Evolutionary conservation across 345 rosid species (phyloP).

Genomic region (Eucalyptus guilfoylei): DNA sequence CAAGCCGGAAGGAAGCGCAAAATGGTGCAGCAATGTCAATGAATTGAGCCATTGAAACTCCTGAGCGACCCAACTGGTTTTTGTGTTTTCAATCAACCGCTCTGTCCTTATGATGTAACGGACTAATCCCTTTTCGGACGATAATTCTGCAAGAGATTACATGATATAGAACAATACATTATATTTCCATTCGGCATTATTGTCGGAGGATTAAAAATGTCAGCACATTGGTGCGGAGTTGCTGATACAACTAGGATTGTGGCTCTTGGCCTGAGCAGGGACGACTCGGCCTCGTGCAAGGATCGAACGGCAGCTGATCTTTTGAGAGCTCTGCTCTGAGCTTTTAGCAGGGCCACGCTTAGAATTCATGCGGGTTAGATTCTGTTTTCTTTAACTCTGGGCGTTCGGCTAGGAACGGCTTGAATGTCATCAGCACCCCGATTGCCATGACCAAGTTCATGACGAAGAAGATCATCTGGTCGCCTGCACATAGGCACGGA

Average conservation of each 20-base stretch:
- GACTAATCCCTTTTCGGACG: not conserved
- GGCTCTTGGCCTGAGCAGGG: not conserved
- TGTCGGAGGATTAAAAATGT: not conserved
- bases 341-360: not conserved
- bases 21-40: not conserved
- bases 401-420: conserved; percentile 40
- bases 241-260: not conserved
- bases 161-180: not conserved
- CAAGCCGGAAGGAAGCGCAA: not conserved
- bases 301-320: not conserved
- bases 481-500: conserved; percentile 29
- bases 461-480: conserved; percentile 52
- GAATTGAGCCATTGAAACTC: not conserved
- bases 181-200: not conserved
- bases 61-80: not conserved
- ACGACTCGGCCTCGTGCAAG: not conserved
- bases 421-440: conserved; percentile 55
- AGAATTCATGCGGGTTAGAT: not conserved
- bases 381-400: not conserved
- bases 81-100: not conserved
- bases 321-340: not conserved
- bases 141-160: not conserved
- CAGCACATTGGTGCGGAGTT: not conserved
- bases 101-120: not conserved
- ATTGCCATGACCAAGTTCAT: conserved; percentile 34